Conservation (phyloP, 192 early-diverging fungal genomes). For the Coemansia sp. region DNA sequence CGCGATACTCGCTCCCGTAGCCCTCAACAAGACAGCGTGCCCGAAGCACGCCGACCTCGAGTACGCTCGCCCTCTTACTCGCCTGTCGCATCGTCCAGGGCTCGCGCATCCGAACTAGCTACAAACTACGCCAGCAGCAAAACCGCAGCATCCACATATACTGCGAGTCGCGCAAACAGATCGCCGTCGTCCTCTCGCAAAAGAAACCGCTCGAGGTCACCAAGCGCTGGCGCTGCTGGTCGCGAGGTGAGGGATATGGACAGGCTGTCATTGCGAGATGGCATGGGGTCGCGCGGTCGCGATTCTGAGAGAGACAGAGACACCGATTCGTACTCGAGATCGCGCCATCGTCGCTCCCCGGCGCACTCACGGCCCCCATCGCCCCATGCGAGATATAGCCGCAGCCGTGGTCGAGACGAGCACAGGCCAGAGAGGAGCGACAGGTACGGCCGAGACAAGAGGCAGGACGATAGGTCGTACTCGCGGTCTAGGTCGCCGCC, state of each 20-base stretch:
- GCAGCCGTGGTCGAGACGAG: conserved; percentile 6
- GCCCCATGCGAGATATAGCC: not conserved
- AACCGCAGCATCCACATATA: not conserved
- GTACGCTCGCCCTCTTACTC: conserved; percentile 51
- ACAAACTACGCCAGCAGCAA: not conserved
- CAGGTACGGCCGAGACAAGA: conserved; percentile 10
- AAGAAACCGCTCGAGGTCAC: conserved; percentile 3
- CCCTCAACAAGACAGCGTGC: not conserved
- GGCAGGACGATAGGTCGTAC: conserved; percentile 6
- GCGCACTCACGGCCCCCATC: conserved; percentile 12
- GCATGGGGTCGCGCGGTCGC: not conserved
- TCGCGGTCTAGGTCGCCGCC: conserved; percentile 32
- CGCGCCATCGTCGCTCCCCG: conserved; percentile 4
- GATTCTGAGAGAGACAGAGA: not conserved
- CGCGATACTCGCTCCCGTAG: not conserved
- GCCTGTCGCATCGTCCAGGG: conserved; percentile 4
- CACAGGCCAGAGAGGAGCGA: not conserved
- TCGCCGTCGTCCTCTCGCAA: not conserved
- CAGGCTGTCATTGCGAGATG: conserved; percentile 17
- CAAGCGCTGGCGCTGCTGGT: not conserved
- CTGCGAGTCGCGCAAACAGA: not conserved
- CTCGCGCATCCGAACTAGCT: not conserved
- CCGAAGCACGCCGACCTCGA: not conserved
- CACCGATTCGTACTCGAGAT: not conserved
- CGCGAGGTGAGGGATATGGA: conserved; percentile 14